Evolutionary conservation across 768 basidiomycete genomes (phyloP).

Genomic region (Russula brevipes): DNA sequence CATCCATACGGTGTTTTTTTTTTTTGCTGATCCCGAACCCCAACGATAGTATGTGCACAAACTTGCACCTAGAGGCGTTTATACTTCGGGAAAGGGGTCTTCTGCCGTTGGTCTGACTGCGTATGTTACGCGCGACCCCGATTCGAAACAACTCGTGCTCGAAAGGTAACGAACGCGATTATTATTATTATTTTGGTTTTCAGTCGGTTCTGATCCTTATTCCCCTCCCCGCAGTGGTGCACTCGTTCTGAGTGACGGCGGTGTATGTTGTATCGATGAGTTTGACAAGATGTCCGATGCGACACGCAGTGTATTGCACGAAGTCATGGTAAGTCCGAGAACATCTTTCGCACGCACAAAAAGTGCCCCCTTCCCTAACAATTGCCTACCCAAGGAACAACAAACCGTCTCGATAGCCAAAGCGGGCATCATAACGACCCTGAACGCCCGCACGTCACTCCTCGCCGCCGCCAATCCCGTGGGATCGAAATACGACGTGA

Average conservation of each 20-base stretch:
- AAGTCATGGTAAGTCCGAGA: slow-evolving; percentile 76
- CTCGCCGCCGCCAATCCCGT: slow-evolving; percentile 97
- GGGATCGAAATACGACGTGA: slow-evolving; percentile 89
- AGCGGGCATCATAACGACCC: slow-evolving; percentile 96
- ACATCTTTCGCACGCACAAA: neutral
- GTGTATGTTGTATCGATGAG: slow-evolving; percentile 98
- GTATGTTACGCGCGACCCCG: slow-evolving; percentile 96
- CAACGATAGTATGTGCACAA: slow-evolving; percentile 87
- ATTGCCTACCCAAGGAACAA: slow-evolving; percentile 65
- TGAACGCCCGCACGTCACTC: slow-evolving; percentile 97
- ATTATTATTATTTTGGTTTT: too few species aligned
- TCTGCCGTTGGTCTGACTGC: slow-evolving; percentile 98
- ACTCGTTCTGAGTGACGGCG: slow-evolving; percentile 90
- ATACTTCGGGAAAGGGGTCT: slow-evolving; percentile 96
- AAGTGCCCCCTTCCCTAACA: neutral
- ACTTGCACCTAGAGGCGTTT: slow-evolving; percentile 96
- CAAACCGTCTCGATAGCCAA: slow-evolving; percentile 99
- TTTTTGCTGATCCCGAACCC: slow-evolving; percentile 10
- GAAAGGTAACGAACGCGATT: slow-evolving; percentile 59
- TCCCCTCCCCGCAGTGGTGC: slow-evolving; percentile 59
- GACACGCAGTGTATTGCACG: slow-evolving; percentile 95
- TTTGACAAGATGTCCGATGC: slow-evolving; percentile 99
- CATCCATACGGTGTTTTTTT: neutral
- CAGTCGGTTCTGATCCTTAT: neutral
- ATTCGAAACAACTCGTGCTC: slow-evolving; percentile 95